Conservation (phyloP, 2,329 filamentous ascomycete species). For the Thelonectria rubi region DNA sequence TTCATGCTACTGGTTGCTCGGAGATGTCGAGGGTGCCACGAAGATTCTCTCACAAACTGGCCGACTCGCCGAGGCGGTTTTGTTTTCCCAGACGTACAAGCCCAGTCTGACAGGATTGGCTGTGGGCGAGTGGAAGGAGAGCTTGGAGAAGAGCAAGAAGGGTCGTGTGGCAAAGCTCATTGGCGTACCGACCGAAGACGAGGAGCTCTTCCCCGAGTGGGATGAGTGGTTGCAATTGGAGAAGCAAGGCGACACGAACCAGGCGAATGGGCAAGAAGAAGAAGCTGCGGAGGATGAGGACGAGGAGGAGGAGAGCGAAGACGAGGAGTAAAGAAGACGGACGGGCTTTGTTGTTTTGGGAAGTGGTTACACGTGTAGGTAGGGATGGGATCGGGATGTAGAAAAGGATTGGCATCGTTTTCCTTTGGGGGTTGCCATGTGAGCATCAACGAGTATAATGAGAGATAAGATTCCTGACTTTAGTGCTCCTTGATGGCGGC, state of each 20-base stretch:
- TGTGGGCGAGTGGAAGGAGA: constrained; percentile 82
- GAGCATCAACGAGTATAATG: constrained; percentile 46
- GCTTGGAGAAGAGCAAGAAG: constrained; percentile 85
- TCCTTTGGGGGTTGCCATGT: constrained; percentile 40
- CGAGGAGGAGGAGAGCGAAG: constrained; percentile 39
- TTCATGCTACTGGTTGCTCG: constrained; percentile 86
- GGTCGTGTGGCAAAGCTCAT: constrained; percentile 84
- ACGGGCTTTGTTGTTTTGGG: constrained; percentile 32
- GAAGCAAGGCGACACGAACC: constrained; percentile 65
- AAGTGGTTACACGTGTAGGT: constrained; percentile 35
- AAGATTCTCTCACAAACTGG: constrained; percentile 82
- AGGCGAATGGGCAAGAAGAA: constrained; percentile 37
- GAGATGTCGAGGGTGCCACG: constrained; percentile 82
- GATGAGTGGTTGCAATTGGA: constrained; percentile 88
- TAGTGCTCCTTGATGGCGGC: background rate
- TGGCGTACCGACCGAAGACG: constrained; percentile 82
- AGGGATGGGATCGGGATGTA: constrained; percentile 35
- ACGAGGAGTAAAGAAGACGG: constrained; percentile 38
- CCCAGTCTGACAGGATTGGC: constrained; percentile 76
- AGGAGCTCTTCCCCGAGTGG: constrained; percentile 96
- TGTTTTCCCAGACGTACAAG: constrained; percentile 96
- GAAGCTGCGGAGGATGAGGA: constrained; percentile 34
- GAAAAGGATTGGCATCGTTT: constrained; percentile 44
- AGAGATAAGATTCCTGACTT: constrained; percentile 32
- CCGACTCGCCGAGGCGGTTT: constrained; percentile 82